Conservation (phyloP, 2,329 filamentous ascomycete genomes). For the Periconia sp. region DNA sequence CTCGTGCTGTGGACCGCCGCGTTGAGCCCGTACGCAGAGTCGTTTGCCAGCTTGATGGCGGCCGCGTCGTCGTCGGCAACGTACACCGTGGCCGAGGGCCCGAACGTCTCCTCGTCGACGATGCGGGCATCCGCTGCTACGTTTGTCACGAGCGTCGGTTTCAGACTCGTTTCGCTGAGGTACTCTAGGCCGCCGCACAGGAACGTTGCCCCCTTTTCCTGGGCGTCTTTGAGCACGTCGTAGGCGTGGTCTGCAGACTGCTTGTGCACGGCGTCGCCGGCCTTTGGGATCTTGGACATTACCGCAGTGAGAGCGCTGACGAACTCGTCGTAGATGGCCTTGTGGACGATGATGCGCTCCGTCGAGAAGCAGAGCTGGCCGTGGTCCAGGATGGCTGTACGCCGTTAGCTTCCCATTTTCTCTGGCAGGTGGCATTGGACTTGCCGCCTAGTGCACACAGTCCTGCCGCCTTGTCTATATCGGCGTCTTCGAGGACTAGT, state of each 20-base stretch:
- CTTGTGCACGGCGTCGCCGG: constrained; percentile 45
- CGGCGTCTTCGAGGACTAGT: constrained; percentile 79
- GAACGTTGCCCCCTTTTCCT: constrained; percentile 61
- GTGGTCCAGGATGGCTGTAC: constrained; percentile 20
- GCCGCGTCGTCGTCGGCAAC: constrained; percentile 70
- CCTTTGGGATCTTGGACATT: constrained; percentile 50
- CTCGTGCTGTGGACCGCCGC: constrained; percentile 74
- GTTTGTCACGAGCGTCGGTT: constrained; percentile 68
- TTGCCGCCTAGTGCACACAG: constrained; percentile 28
- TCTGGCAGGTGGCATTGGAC: background rate
- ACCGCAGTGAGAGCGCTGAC: constrained; percentile 50
- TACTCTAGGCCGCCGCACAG: constrained; percentile 56
- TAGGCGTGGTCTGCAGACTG: constrained; percentile 36
- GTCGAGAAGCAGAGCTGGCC: constrained; percentile 90
- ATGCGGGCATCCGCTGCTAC: constrained; percentile 73
- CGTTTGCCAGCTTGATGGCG: constrained; percentile 77
- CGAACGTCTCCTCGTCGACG: constrained; percentile 76
- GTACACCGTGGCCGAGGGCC: constrained; percentile 73
- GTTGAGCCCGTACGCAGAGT: constrained; percentile 78
- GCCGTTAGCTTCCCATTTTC: background rate
- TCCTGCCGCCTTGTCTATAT: constrained; percentile 46
- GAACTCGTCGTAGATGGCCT: constrained; percentile 59
- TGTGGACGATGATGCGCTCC: constrained; percentile 71
- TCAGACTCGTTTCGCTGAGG: constrained; percentile 54
- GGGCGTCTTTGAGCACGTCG: constrained; percentile 59